phyloP scores from a whole-genome alignment of 1,284 basidiomycete species.

The Ganoderma meredithae region DNA sequence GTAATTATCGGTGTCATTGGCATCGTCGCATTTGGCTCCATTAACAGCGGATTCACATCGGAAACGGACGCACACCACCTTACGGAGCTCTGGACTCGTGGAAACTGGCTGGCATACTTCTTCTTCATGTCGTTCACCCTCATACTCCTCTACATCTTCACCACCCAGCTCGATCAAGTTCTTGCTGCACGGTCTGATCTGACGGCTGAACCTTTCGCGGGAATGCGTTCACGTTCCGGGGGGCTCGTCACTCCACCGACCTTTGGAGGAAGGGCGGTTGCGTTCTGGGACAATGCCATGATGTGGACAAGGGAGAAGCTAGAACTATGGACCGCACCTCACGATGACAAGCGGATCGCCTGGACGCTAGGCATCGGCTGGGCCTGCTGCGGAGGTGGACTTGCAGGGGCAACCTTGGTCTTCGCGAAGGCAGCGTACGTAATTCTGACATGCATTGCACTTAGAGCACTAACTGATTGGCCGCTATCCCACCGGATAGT shows the following conservation, averaged over 20 bases:
- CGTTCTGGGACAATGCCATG: slow-evolving; percentile 57
- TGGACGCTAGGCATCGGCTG: slow-evolving; percentile 93
- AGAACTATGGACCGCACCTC: slow-evolving; percentile 78
- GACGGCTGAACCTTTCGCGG: slow-evolving; percentile 60
- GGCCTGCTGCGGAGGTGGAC: slow-evolving; percentile 89
- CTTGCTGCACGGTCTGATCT: slow-evolving; percentile 73
- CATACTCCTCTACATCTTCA: slow-evolving; percentile 68
- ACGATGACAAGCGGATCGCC: slow-evolving; percentile 83
- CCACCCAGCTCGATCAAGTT: slow-evolving; percentile 70
- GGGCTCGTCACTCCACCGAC: slow-evolving; percentile 36
- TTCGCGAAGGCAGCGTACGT: slow-evolving; percentile 90
- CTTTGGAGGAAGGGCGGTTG: slow-evolving; percentile 42
- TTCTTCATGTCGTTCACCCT: slow-evolving; percentile 79
- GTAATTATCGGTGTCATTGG: slow-evolving; percentile 86
- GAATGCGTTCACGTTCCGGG: slow-evolving; percentile 44
- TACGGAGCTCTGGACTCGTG: slow-evolving; percentile 82
- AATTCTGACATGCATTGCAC: slow-evolving; percentile 24
- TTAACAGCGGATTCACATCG: slow-evolving; percentile 75
- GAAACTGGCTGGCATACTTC: slow-evolving; percentile 90
- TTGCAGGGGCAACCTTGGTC: slow-evolving; percentile 89
- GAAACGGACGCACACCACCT: slow-evolving; percentile 78
- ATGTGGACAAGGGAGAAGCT: slow-evolving; percentile 64
- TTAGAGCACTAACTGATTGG: slow-evolving; percentile 14
- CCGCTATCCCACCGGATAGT: slow-evolving; percentile 44
- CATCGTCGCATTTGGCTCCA: slow-evolving; percentile 86